A percentile compares a stretch with the other conserved stretches of the same genome.
These are phyloP conservation scores for Hymenoscyphus infarciens DNA, from an alignment of 2,329 filamentous ascomycete genomes.

Conservation along the genomic window DNA sequence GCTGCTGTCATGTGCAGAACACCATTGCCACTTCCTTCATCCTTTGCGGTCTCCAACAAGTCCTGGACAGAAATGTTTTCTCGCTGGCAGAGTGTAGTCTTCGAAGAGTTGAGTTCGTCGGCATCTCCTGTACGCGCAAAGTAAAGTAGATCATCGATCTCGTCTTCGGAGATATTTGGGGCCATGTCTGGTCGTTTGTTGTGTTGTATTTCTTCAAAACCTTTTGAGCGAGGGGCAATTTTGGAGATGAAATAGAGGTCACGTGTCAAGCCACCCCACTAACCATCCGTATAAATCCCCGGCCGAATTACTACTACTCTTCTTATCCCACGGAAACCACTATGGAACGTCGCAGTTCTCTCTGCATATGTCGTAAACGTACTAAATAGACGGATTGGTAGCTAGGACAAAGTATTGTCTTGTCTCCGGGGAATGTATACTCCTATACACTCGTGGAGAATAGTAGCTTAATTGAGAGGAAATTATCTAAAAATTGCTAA, in stretches of 20 bases:
- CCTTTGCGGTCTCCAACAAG: slow-evolving; percentile 66
- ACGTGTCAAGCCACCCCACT: too few relatives aligned
- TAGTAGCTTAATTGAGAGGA: too few relatives aligned
- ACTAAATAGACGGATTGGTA: too few relatives aligned
- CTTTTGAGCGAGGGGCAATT: not conserved
- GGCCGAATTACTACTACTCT: too few relatives aligned
- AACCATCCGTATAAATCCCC: too few relatives aligned
- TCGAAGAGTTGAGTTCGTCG: slow-evolving; percentile 57
- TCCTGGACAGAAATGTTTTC: slow-evolving; percentile 57
- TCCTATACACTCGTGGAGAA: too few relatives aligned
- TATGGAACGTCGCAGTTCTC: too few relatives aligned
- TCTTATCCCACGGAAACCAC: too few relatives aligned
- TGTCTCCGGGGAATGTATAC: too few relatives aligned
- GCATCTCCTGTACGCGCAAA: slow-evolving; percentile 75
- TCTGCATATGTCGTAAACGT: too few relatives aligned
- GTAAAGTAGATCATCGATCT: slow-evolving; percentile 90
- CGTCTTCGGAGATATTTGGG: slow-evolving; percentile 62
- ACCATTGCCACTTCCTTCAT: slow-evolving; percentile 73
- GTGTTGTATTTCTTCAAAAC: not conserved
- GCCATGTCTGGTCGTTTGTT: slow-evolving; percentile 25
- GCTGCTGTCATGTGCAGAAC: slow-evolving; percentile 86
- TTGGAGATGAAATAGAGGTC: not conserved
- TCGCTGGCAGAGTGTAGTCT: slow-evolving; percentile 58
- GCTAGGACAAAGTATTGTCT: too few relatives aligned
- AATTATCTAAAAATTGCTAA: too few relatives aligned